Evolutionary conservation across 1,284 basidiomycete genomes (phyloP), one percentile per base, ranked within the genome.

Genomic region (Vanrija humicola): DNA sequence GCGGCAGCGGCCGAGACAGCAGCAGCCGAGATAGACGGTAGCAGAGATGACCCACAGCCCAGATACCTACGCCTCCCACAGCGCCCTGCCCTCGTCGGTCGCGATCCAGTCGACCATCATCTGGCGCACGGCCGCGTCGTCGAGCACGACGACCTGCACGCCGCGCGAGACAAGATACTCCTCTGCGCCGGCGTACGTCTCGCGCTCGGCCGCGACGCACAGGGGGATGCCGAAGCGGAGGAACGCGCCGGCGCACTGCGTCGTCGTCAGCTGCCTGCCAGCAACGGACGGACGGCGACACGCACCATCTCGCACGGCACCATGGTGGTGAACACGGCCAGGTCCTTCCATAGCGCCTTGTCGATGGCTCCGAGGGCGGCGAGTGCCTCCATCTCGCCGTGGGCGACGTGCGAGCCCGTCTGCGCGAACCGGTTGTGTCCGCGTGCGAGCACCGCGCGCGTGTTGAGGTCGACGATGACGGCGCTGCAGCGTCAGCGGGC

Each of bases 401-500:
- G 67, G 26, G 59, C 54, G 43, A 61, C 62, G 48, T 64, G 67
- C 2, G 54, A 59, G 39, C 54, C 53, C 44, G 54, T 48, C 55
- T 69, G 62, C 1, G 65, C 63, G 7, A 62, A 56, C 45, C 64
- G 62, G 53, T 69, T 71, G 54, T 71, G 69, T 3, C 69, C 69
- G 5, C 25, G 29, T 9, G 68, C 58, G 10, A 71, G 59, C 9
- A 68, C 61, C 16, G 57, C 58, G 38, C 63, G 58, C 2, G 69
- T 67, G 12, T 66, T 68, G 23, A 67, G 64, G 54, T 71, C 68
- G 42, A 68, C 61, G 21, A 70, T 53, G 4, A 59, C 62, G 18
- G 65, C 67, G 6, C 68, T 69, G 52, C 19, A 5, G 34, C 34
- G 6, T 34, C 10, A 28, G 28, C 28, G 28, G 10, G 28, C 28